These are phyloP conservation scores for Paecilomyces variotii DNA, from an alignment of 2,329 filamentous ascomycete genomes.

Conservation along the genomic window DNA sequence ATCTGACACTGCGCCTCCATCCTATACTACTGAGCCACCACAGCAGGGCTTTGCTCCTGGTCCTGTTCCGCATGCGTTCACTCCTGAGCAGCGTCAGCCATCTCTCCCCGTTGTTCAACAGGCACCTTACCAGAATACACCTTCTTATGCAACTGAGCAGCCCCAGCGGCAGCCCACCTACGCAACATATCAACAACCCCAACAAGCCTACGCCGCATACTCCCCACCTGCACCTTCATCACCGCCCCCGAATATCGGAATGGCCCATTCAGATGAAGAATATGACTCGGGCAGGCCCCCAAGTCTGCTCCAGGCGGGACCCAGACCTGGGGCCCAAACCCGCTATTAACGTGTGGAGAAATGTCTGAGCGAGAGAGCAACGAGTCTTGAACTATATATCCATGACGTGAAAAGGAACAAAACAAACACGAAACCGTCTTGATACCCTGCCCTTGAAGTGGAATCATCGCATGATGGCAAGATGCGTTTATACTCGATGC, in stretches of 20 bases:
- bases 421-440: neutral
- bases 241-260: constrained; percentile 15
- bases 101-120: neutral
- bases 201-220: neutral
- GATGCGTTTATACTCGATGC: neutral
- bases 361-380: constrained; percentile 13
- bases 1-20: constrained; percentile 8
- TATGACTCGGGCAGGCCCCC: constrained; percentile 27
- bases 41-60: neutral
- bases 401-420: constrained; percentile 2
- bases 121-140: constrained; percentile 1
- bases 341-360: constrained; percentile 24
- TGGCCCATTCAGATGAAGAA: constrained; percentile 13
- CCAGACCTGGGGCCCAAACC: constrained; percentile 30
- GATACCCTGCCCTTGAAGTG: neutral
- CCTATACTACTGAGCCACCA: neutral
- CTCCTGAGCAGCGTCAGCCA: neutral
- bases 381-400: neutral
- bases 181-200: neutral
- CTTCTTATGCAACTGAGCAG: neutral
- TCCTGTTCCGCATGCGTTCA: neutral
- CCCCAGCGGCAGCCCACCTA: constrained; percentile 1
- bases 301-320: constrained; percentile 34
- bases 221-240: constrained; percentile 10
- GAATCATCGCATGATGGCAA: neutral